Conservation (phyloP, 495 filamentous ascomycete genomes). For the Lasiosphaeris hirsuta region DNA sequence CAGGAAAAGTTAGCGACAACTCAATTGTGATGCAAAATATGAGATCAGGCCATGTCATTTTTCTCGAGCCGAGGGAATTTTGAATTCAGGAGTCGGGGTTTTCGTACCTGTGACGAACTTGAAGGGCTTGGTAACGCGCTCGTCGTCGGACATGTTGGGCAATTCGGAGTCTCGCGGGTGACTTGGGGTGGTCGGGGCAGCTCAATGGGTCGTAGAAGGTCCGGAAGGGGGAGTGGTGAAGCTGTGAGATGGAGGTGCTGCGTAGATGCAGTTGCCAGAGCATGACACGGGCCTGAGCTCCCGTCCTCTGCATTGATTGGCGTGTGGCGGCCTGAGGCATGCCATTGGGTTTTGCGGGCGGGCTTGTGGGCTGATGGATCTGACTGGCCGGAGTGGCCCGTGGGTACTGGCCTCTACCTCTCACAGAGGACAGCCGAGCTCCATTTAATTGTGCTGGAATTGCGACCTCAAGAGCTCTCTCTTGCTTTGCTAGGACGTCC, state of each 20-base stretch:
- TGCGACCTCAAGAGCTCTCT: constrained; percentile 4
- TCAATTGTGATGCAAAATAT: constrained; percentile 4
- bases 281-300: constrained; percentile 15
- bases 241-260: constrained; percentile 14
- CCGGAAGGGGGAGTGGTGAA: constrained; percentile 12
- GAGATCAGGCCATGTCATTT: constrained; percentile 35
- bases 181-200: constrained; percentile 13
- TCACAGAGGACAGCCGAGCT: constrained; percentile 16
- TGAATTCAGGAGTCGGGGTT: constrained; percentile 11
- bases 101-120: constrained; percentile 98
- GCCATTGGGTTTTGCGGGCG: constrained; percentile 5
- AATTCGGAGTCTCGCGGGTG: constrained; percentile 21
- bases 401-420: background rate
- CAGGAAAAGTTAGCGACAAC: constrained; percentile 22
- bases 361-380: constrained; percentile 21
- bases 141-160: constrained; percentile 79
- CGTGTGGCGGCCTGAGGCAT: constrained; percentile 20
- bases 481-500: constrained; percentile 4
- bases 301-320: constrained; percentile 3
- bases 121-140: constrained; percentile 97
- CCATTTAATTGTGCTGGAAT: constrained; percentile 13
- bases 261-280: constrained; percentile 16
- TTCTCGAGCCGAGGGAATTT: constrained; percentile 30
- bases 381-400: constrained; percentile 11
- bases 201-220: constrained; percentile 11